These are phyloP conservation scores for Mortierella sp. DNA, from an alignment of 371 early-diverging fungal species.

Conservation along the genomic window DNA sequence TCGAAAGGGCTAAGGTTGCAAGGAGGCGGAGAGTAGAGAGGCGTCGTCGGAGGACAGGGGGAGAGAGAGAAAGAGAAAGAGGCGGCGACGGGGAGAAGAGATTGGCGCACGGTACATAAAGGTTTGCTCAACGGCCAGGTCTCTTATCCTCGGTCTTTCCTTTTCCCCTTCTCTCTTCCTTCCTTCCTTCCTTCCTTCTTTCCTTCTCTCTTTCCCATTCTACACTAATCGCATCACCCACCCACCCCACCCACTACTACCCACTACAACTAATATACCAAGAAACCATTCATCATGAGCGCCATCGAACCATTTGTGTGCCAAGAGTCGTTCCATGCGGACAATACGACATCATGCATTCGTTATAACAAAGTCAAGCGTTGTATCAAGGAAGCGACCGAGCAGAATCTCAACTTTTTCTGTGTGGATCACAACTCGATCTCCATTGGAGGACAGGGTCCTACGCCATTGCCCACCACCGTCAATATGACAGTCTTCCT, in stretches of 20 bases:
- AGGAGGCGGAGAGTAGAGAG: no score
- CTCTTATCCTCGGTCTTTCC: neutral
- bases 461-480: constrained; percentile 9
- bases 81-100: no score
- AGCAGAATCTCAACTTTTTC: constrained; percentile 13
- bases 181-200: neutral
- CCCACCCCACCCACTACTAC: no score
- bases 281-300: neutral
- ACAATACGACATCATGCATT: constrained; percentile 23
- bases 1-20: no score
- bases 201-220: neutral
- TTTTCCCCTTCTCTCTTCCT: neutral
- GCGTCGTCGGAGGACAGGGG: no score
- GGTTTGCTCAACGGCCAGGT: no score
- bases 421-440: constrained; percentile 24
- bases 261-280: no score
- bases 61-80: no score
- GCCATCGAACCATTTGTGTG: constrained; percentile 14
- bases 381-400: constrained; percentile 11
- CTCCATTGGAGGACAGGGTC: constrained; percentile 24
- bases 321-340: constrained; percentile 19
- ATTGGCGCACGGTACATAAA: neutral
- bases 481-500: constrained; percentile 19
- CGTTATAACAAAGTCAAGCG: constrained; percentile 25
- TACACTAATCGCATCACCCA: neutral